Percentiles rank a stretch among this genome's conserved stretches.
Evolutionary conservation across 179 eudicot species (phyloP).

Genomic region (Corrigiola litoralis): DNA sequence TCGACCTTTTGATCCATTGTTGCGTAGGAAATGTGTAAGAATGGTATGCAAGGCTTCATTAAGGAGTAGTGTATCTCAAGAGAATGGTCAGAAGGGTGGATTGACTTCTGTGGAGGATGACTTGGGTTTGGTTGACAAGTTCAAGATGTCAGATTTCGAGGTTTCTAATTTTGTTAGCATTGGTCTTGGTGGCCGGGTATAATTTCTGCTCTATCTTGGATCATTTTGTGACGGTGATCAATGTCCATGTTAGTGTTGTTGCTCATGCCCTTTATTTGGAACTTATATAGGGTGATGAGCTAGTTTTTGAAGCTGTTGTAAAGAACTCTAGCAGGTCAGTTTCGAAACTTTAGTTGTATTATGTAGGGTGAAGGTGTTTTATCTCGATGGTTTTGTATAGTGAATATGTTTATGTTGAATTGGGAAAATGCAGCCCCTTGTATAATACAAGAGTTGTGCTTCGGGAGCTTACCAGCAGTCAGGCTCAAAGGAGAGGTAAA

Average conservation of each 20-base stretch:
- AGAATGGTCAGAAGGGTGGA: conserved; percentile 27
- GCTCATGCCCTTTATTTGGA: neutral
- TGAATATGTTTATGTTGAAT: conserved; percentile 7
- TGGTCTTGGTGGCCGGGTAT: conserved; percentile 88
- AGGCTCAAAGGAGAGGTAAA: conserved; percentile 92
- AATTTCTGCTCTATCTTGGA: conserved; percentile 5
- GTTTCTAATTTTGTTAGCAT: conserved; percentile 70
- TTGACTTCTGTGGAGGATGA: conserved; percentile 45
- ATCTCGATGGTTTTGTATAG: too few species aligned
- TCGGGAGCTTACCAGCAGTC: conserved; percentile 71
- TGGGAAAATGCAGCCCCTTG: conserved; percentile 58
- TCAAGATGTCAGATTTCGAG: conserved; percentile 67
- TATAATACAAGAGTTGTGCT: conserved; percentile 78
- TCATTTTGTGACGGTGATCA: neutral
- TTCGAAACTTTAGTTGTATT: neutral
- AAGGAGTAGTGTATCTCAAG: conserved; percentile 32
- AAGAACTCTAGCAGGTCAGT: conserved; percentile 71
- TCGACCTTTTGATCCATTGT: neutral
- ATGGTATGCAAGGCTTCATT: conserved; percentile 25
- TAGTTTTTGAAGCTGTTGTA: conserved; percentile 81
- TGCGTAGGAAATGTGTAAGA: conserved; percentile 21
- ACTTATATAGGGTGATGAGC: conserved; percentile 70
- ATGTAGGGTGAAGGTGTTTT: neutral
- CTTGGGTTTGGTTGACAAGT: conserved; percentile 68
- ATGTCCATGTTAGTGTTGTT: neutral